These are phyloP conservation scores for Tolypocladium album DNA, from an alignment of 2,329 filamentous ascomycete genomes.

Conservation along the genomic window DNA sequence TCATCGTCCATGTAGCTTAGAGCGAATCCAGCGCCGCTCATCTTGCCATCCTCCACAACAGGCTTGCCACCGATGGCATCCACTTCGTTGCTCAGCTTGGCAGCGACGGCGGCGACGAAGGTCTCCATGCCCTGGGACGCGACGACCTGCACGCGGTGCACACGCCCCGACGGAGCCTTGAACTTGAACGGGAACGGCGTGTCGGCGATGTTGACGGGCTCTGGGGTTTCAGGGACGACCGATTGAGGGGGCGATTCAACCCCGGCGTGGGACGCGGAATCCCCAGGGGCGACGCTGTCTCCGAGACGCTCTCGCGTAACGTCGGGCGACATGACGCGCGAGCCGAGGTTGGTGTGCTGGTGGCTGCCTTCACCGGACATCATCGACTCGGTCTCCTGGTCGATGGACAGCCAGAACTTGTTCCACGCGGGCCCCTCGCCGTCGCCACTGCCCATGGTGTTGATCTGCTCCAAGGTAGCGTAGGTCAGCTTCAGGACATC, in stretches of 20 bases:
- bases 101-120: conserved; percentile 65
- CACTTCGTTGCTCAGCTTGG: conserved; percentile 77
- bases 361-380: conserved; percentile 84
- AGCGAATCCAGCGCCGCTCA: conserved; percentile 72
- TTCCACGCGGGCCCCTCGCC: conserved; percentile 97
- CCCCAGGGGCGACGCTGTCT: conserved; percentile 82
- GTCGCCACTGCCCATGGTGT: conserved; percentile 82
- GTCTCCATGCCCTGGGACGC: conserved; percentile 71
- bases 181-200: conserved; percentile 95
- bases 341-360: conserved; percentile 50
- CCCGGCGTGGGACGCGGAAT: conserved; percentile 89
- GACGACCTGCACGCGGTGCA: conserved; percentile 81
- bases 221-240: conserved; percentile 35
- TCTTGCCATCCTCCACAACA: conserved; percentile 64
- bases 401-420: conserved; percentile 97
- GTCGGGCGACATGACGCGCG: conserved; percentile 74
- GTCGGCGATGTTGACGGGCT: conserved; percentile 51
- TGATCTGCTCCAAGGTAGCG: conserved; percentile 94
- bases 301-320: conserved; percentile 56
- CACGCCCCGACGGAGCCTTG: conserved; percentile 89
- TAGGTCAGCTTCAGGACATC: conserved; percentile 98
- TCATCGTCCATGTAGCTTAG: conserved; percentile 96
- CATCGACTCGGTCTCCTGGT: conserved; percentile 92
- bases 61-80: conserved; percentile 77
- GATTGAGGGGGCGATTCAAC: conserved; percentile 67